phyloP scores from a whole-genome alignment of 2,329 filamentous ascomycete genomes.

The Davidsoniella neocaledoniae region DNA sequence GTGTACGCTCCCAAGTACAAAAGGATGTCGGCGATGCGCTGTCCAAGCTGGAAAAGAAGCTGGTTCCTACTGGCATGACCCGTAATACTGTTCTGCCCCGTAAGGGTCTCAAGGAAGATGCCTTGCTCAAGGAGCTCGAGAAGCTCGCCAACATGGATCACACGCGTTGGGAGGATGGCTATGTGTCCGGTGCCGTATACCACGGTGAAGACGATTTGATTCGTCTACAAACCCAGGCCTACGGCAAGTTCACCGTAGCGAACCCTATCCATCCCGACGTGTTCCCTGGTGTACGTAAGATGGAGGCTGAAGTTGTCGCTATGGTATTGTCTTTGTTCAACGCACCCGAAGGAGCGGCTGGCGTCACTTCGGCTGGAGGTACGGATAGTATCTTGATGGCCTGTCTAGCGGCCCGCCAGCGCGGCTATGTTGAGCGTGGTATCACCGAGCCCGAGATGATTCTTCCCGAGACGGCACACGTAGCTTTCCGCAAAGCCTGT shows the following conservation, averaged over 20 bases:
- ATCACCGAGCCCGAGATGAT: slow-evolving; percentile 96
- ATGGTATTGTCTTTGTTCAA: slow-evolving; percentile 90
- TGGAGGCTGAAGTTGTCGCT: slow-evolving; percentile 94
- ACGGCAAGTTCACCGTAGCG: slow-evolving; percentile 81
- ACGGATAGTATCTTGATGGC: slow-evolving; percentile 97
- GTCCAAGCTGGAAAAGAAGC: slow-evolving; percentile 64
- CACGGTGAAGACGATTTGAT: slow-evolving; percentile 75
- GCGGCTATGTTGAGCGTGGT: slow-evolving; percentile 68
- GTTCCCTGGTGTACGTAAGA: slow-evolving; percentile 94
- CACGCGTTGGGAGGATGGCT: slow-evolving; percentile 91
- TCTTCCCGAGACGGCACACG: slow-evolving; percentile 83
- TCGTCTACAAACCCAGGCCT: slow-evolving; percentile 78
- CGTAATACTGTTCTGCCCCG: slow-evolving; percentile 64
- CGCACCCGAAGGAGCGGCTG: slow-evolving; percentile 67
- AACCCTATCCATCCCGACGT: slow-evolving; percentile 98
- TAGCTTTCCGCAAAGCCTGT: slow-evolving; percentile 88
- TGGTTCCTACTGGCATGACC: slow-evolving; percentile 57
- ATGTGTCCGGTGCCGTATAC: slow-evolving; percentile 88
- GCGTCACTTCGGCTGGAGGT: slow-evolving; percentile 80
- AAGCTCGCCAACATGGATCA: slow-evolving; percentile 75
- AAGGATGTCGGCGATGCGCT: slow-evolving; percentile 69
- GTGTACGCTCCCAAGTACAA: slow-evolving; percentile 71
- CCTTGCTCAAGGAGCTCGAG: slow-evolving; percentile 62
- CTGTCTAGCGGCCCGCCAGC: slow-evolving; percentile 75
- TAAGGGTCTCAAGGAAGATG: slow-evolving; percentile 67